These are phyloP conservation scores for Candida tibetensis DNA, from an alignment of 805 yeast species.

Conservation along the genomic window DNA sequence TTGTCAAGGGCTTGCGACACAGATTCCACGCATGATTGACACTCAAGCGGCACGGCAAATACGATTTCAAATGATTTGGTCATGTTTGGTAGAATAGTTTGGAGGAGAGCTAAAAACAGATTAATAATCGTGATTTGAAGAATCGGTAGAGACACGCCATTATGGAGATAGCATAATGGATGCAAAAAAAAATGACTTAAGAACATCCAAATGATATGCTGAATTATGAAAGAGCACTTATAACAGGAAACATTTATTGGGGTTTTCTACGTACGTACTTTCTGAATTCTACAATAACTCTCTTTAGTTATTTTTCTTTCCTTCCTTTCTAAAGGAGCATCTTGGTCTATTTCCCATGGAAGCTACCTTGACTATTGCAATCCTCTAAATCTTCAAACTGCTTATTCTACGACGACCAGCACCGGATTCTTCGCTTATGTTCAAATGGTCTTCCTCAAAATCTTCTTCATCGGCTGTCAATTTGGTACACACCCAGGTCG, in stretches of 20 bases:
- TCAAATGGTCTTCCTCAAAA: neutral
- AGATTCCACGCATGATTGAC: constrained; percentile 65
- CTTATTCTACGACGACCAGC: constrained; percentile 46
- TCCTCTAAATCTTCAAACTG: constrained; percentile 34
- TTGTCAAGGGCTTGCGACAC: constrained; percentile 52
- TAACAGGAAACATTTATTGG: too few relatives aligned
- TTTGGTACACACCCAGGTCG: constrained; percentile 82
- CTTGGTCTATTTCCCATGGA: too few relatives aligned
- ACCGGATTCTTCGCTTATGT: constrained; percentile 2
- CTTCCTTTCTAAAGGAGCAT: too few relatives aligned
- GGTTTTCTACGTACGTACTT: too few relatives aligned
- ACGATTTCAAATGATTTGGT: constrained; percentile 51
- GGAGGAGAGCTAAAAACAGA: neutral
- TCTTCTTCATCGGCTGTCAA: constrained; percentile 10
- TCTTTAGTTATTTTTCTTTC: too few relatives aligned
- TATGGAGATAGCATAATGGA: too few relatives aligned
- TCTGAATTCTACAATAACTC: too few relatives aligned
- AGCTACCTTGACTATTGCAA: too few relatives aligned
- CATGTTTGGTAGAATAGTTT: neutral
- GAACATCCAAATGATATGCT: too few relatives aligned
- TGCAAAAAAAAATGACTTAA: too few relatives aligned
- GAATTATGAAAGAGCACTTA: too few relatives aligned
- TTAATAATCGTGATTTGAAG: neutral
- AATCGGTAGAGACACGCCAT: too few relatives aligned
- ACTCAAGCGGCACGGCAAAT: constrained; percentile 83